Evolutionary conservation across 768 basidiomycete species (phyloP), one percentile per base, ranked within the genome.

Genomic region (Trametes cingulata): DNA sequence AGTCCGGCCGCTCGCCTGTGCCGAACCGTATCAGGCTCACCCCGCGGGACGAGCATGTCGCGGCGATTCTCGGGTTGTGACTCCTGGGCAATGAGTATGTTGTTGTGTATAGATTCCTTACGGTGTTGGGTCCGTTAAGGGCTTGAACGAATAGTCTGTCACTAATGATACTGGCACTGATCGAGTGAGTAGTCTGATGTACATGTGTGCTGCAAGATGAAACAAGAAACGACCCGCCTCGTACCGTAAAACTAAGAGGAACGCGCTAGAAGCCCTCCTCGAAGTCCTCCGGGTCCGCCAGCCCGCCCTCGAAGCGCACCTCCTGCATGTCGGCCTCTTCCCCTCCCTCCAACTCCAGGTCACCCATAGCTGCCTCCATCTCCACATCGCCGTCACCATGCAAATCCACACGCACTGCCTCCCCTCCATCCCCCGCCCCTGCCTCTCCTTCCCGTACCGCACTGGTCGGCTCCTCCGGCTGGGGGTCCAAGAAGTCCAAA

Each of bases 401-500:
- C 29, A 35, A 41, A 14, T 13, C 20, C 13, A 46, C 52, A n/a
- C 37, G 49, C 5, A 12, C 43, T 15, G 15, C 33, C 52, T 14
- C 50, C 20, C 1, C 49, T 17, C 9, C 42, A 5, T 36, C 29
- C 10, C 10, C 29, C 29, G 4, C 29, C 10, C 29, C 29, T 33
- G 10, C 29, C 10, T 10, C 29, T 33, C 29, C 29, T 10, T 33
- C 29, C 29, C 6, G 22, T 12, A n/a, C 45, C 1, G 35, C 41
- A n/a, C n/a, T n/a, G n/a, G n/a, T n/a, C 10, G 41, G 13, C 14
- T 51, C 29, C 39, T 29, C 40, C 0, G 45, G 24, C 10, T 41
- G 40, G 1, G 56, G 56, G 51, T 77, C 79, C 65, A 91, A 71
- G 66, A 86, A 90, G 33, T 79, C 78, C 55, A 92, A 68, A 69